Base-by-base conservation (phyloP, 495 filamentous ascomycete species). In the Extremus antarcticus region DNA sequence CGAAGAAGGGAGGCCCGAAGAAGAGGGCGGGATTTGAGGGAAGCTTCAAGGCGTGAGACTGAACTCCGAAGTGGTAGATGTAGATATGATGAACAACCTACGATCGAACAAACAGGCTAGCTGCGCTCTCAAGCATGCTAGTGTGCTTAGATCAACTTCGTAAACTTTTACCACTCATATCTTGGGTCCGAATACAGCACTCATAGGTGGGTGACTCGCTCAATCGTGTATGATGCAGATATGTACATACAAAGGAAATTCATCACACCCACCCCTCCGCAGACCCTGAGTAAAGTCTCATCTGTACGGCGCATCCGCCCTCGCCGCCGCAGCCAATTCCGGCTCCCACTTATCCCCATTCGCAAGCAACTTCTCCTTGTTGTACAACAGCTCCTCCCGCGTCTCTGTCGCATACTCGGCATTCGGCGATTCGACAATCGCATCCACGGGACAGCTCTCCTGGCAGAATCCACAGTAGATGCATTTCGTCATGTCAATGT, bases 401-500 rank as follows among this genome's bases (percentile, higher is more conserved):
- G 92, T 97, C 77, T 96, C 94, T 13, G 89, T 97, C 43, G 92
- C 88, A 67, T 97, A 98, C 73, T 98, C 92, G 51, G 90, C 91
- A 67, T 98, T 98, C 57, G 94, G 89, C 17, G 85, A 43, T 71
- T 95, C 90, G 43, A 98, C 92, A 69, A 98, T 97, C 35, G 92
- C 92, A 72, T 98, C 92, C 25, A 97, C 92, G 25, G 92, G 92
- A 73, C 92, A 98, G 60, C 87, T 94, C 77, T 98, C 92, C 74
- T 98, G 92, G 78, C 92, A 98, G 77, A 94, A 94, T 15, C 92
- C 92, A 69, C 92, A 98, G 79, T 97, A 98, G 69, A 98, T 98
- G 73, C 92, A 98, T 77, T 98, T 98, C 67, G 92, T 97, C 92
- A 98, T 98, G 77, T 98, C 92, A 70, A 98, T 95, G 74, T 98